phyloP scores from a whole-genome alignment of 2,329 filamentous ascomycete genomes.

The Beauveria sp. region DNA sequence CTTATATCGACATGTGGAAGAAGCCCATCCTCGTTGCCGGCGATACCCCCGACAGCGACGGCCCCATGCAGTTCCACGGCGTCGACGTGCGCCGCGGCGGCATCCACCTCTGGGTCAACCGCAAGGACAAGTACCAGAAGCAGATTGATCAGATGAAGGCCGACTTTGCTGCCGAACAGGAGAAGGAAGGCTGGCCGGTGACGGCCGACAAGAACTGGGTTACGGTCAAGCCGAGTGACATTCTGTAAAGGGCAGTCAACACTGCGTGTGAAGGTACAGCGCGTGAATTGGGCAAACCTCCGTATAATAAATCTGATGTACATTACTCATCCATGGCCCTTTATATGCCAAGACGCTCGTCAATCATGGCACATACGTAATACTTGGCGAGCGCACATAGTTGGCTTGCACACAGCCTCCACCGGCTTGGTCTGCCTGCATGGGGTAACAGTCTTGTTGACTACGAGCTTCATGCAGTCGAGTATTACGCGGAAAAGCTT shows the following conservation, averaged over 20 bases:
- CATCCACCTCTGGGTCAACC: conserved; percentile 34
- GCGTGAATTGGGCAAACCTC: background rate
- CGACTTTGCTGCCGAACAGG: conserved; percentile 26
- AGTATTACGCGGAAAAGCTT: background rate
- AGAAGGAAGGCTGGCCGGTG: conserved; percentile 26
- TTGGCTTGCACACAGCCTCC: background rate
- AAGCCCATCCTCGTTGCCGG: conserved; percentile 32
- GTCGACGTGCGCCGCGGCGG: conserved; percentile 34
- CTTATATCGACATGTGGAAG: conserved; percentile 36
- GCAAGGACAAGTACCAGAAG: conserved; percentile 26
- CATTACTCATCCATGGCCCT: background rate
- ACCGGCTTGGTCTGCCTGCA: background rate
- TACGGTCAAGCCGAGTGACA: conserved; percentile 30
- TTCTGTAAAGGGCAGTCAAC: conserved; percentile 20
- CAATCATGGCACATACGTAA: background rate
- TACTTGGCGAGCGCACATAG: background rate
- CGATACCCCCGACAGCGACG: conserved; percentile 36
- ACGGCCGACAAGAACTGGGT: conserved; percentile 40
- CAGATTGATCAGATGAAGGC: conserved; percentile 30
- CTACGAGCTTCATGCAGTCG: background rate
- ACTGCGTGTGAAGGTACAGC: background rate
- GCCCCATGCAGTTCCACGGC: conserved; percentile 36
- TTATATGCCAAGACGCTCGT: background rate
- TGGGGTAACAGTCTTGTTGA: background rate
- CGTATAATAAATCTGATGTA: background rate